Percentiles rank a stretch among this genome's conserved stretches.
These are phyloP conservation scores for Lithospermum erythrorhizon DNA, from an alignment of 257 asterid genomes.

Conservation along the genomic window DNA sequence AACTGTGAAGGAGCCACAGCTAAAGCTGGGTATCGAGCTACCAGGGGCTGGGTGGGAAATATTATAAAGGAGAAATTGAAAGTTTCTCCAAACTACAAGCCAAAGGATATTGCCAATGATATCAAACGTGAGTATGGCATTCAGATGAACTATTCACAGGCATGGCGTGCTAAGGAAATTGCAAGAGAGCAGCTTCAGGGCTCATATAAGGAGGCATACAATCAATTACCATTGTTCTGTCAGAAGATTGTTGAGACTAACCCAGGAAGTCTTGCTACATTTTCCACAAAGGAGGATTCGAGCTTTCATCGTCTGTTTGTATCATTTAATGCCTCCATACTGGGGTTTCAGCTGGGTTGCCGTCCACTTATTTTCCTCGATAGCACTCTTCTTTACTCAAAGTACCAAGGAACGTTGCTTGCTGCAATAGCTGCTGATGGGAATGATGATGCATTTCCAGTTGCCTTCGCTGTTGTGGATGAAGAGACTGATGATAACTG, in stretches of 20 bases:
- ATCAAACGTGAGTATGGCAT: conserved; percentile 80
- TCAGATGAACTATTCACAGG: conserved; percentile 76
- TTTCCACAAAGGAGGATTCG: conserved; percentile 65
- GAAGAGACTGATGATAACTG: conserved; percentile 73
- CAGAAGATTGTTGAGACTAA: conserved; percentile 69
- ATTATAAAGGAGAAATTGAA: conserved; percentile 69
- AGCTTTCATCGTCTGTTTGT: conserved; percentile 63
- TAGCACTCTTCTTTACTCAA: conserved; percentile 69
- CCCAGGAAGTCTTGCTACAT: conserved; percentile 68
- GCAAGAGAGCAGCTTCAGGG: conserved; percentile 93
- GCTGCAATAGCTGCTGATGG: conserved; percentile 77
- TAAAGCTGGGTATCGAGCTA: conserved; percentile 73
- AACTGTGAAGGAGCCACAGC: conserved; percentile 64
- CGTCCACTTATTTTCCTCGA: conserved; percentile 75
- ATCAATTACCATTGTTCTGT: conserved; percentile 60
- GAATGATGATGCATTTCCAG: conserved; percentile 63
- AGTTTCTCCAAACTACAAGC: conserved; percentile 65
- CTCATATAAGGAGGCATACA: conserved; percentile 71
- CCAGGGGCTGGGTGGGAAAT: conserved; percentile 83
- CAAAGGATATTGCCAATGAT: conserved; percentile 74
- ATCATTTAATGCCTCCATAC: conserved; percentile 61
- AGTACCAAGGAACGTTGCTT: conserved; percentile 66
- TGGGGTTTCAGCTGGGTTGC: conserved; percentile 57
- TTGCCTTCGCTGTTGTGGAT: conserved; percentile 76
- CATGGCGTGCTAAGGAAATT: conserved; percentile 86